These are phyloP conservation scores for Tetragonia tetragonoides DNA, from an alignment of 148 eudicot species.

Conservation along the genomic window DNA sequence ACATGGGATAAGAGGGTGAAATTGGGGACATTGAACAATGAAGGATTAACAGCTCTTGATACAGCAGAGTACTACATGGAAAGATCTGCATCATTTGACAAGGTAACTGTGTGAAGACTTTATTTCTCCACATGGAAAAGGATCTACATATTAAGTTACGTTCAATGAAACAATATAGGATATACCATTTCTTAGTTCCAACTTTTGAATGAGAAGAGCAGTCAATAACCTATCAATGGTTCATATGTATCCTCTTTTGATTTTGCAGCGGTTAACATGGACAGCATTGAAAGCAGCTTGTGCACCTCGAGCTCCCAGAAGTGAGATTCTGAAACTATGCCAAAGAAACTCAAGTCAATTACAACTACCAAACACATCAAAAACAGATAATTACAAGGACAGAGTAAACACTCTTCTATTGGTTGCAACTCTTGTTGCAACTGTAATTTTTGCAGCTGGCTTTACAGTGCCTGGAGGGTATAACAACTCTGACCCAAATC, in stretches of 20 bases:
- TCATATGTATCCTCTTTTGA: not conserved
- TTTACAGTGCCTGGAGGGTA: conserved; percentile 42
- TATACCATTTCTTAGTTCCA: not conserved
- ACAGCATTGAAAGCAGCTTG: conserved; percentile 29
- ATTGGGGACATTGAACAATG: conserved; percentile 4
- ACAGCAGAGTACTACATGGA: conserved; percentile 16
- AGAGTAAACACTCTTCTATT: conserved; percentile 32
- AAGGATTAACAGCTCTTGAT: conserved; percentile 32
- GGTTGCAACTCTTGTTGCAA: conserved; percentile 36
- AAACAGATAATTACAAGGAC: conserved; percentile 20
- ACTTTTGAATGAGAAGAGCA: too few relatives aligned
- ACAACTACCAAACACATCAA: conserved; percentile 6
- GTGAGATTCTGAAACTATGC: not conserved
- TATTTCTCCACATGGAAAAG: not conserved
- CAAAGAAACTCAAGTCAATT: not conserved
- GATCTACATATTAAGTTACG: not conserved
- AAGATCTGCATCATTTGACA: conserved; percentile 9
- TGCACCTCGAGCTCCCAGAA: conserved; percentile 12
- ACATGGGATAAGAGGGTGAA: conserved; percentile 33
- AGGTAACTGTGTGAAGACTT: not conserved
- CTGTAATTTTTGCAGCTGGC: conserved; percentile 40
- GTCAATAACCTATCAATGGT: not conserved
- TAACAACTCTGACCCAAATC: conserved; percentile 15
- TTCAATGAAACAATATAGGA: not conserved
- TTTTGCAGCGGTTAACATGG: conserved; percentile 34